These are phyloP conservation scores for Lactuca saligna DNA, from an alignment of 129 eudicot genomes.

Conservation along the genomic window DNA sequence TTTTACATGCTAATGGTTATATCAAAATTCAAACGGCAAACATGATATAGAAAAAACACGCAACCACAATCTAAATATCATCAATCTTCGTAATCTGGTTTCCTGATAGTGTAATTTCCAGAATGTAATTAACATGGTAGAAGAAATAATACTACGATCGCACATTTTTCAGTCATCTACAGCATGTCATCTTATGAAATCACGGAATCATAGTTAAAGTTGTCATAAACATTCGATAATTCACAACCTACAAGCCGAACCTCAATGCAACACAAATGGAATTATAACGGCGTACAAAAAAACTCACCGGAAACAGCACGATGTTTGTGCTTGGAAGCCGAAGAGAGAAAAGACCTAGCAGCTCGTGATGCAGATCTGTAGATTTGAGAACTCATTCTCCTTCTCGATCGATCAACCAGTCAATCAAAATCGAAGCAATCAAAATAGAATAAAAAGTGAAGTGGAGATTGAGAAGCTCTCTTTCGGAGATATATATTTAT, in stretches of 20 bases:
- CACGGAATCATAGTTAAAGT: background rate
- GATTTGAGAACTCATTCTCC: constrained; percentile 66
- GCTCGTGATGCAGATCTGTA: constrained; percentile 71
- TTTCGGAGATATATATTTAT: background rate
- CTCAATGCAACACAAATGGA: constrained; percentile 1
- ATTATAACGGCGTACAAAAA: background rate
- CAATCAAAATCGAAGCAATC: constrained; percentile 6
- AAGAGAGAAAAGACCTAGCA: constrained; percentile 61
- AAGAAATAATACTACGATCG: background rate
- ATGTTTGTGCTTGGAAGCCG: constrained; percentile 64
- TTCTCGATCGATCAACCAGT: constrained; percentile 7
- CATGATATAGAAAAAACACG: too few species aligned
- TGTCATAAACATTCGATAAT: background rate
- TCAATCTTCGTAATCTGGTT: background rate
- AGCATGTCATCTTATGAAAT: background rate
- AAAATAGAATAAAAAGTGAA: background rate
- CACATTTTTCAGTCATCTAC: background rate
- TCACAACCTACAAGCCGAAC: background rate
- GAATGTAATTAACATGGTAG: background rate
- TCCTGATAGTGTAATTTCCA: background rate
- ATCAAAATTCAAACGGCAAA: too few species aligned
- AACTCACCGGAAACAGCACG: constrained; percentile 53
- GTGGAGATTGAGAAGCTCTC: constrained; percentile 3
- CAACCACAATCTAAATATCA: background rate
- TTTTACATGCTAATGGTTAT: too few species aligned